phyloP scores from a whole-genome alignment of 2,329 filamentous ascomycete species.

The Sporothrix mexicana region DNA sequence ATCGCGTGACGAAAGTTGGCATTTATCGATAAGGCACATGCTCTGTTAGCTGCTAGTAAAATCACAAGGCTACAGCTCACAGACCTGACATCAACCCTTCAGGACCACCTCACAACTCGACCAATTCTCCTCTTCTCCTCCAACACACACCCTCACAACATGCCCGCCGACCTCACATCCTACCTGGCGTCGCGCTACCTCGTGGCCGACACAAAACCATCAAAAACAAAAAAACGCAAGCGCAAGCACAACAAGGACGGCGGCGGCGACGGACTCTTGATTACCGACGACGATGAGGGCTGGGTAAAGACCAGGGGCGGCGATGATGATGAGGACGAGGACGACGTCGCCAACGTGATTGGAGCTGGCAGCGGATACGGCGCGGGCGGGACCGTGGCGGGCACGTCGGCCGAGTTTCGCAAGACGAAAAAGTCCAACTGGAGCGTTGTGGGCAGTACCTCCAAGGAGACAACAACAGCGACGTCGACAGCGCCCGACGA shows the following conservation, averaged over 20 bases:
- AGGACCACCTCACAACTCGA: not conserved
- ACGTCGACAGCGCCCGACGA: not conserved
- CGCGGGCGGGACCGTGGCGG: conserved; percentile 54
- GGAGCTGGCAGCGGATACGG: conserved; percentile 40
- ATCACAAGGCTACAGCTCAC: not conserved
- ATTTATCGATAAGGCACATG: conserved; percentile 25
- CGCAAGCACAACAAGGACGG: conserved; percentile 55
- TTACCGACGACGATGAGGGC: conserved; percentile 68
- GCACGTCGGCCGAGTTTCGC: conserved; percentile 67
- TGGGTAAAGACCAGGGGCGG: conserved; percentile 51
- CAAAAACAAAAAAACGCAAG: conserved; percentile 69
- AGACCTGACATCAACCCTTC: not conserved
- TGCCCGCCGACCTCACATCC: conserved; percentile 70
- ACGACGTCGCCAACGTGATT: conserved; percentile 55
- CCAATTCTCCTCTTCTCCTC: not conserved
- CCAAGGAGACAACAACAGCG: conserved; percentile 41
- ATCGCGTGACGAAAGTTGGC: not conserved
- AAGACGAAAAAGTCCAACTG: conserved; percentile 79
- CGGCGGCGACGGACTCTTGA: conserved; percentile 58
- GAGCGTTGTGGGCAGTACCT: conserved; percentile 71
- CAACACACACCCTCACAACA: conserved; percentile 40
- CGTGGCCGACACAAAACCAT: conserved; percentile 64
- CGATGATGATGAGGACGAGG: conserved; percentile 53
- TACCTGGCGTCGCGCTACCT: conserved; percentile 95
- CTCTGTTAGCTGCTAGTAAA: not conserved